phyloP scores from a whole-genome alignment of 2,329 filamentous ascomycete genomes.

The Xylariaceae sp. region DNA sequence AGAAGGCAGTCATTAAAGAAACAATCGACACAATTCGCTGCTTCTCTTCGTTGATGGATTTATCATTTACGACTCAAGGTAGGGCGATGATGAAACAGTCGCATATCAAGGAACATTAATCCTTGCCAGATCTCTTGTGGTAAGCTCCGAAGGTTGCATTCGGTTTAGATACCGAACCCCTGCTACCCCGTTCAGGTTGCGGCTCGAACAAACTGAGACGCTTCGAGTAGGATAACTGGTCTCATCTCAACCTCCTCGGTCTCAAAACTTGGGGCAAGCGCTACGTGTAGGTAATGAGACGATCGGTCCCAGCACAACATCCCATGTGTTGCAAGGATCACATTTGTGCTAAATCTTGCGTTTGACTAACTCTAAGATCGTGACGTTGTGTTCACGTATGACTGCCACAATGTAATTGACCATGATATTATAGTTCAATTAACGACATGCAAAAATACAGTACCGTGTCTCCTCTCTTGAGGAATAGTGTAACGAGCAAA shows the following conservation, averaged over 20 bases:
- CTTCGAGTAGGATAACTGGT: slow-evolving; percentile 39
- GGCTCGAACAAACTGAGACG: slow-evolving; percentile 40
- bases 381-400: background rate
- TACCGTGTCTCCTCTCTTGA: background rate
- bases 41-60: no score
- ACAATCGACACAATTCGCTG: background rate
- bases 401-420: background rate
- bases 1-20: background rate
- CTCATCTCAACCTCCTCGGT: slow-evolving; percentile 40
- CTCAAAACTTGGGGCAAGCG: slow-evolving; percentile 33
- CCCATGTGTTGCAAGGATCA: background rate
- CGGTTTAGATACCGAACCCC: slow-evolving; percentile 15
- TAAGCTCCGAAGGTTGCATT: slow-evolving; percentile 12
- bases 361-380: background rate
- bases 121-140: slow-evolving; percentile 10
- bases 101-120: slow-evolving; percentile 1
- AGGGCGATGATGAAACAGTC: background rate
- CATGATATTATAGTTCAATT: background rate
- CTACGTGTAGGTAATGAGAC: no score
- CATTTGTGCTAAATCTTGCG: background rate
- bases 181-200: no score
- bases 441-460: background rate
- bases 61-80: no score
- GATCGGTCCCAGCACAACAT: no score
- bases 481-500: background rate